phyloP scores from a whole-genome alignment of 768 basidiomycete species.

The Xerocomus spinulosus region DNA sequence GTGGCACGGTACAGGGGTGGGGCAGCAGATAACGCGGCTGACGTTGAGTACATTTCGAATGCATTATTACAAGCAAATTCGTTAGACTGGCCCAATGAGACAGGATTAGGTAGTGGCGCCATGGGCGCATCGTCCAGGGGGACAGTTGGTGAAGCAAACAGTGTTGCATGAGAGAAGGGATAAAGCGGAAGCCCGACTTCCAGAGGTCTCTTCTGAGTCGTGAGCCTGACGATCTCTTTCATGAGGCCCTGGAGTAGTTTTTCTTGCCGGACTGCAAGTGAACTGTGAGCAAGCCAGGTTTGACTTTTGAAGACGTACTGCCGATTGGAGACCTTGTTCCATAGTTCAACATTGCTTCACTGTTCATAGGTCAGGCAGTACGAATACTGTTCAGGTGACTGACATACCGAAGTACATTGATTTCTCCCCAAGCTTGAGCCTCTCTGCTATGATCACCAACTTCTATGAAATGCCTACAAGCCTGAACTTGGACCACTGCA shows the following conservation, averaged over 20 bases:
- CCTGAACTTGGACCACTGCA: constrained; percentile 79
- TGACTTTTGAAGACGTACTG: constrained; percentile 43
- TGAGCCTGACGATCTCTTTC: constrained; percentile 80
- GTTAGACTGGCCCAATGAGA: constrained; percentile 6
- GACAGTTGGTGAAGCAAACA: constrained; percentile 51
- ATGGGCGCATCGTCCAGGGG: constrained; percentile 26
- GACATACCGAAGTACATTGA: constrained; percentile 71
- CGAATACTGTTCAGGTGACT: not conserved
- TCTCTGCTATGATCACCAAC: constrained; percentile 70
- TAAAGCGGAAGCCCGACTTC: constrained; percentile 78
- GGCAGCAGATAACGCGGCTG: not conserved
- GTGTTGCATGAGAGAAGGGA: constrained; percentile 67
- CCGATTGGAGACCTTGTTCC: constrained; percentile 78
- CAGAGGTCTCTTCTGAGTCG: constrained; percentile 73
- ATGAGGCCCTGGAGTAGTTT: constrained; percentile 76
- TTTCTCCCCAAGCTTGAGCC: constrained; percentile 81
- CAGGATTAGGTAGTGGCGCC: constrained; percentile 29
- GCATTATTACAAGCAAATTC: constrained; percentile 1
- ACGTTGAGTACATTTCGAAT: constrained; percentile 10
- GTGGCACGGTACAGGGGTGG: constrained; percentile 3
- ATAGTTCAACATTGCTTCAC: constrained; percentile 81
- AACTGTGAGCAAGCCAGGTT: constrained; percentile 4
- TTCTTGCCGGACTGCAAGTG: constrained; percentile 68
- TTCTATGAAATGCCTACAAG: constrained; percentile 84
- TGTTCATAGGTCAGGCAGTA: constrained; percentile 26